A percentile compares a stretch with the other conserved stretches of the same genome.
Conservation (phyloP, 2,329 filamentous ascomycete genomes). For the Trichophyton rubrum region DNA sequence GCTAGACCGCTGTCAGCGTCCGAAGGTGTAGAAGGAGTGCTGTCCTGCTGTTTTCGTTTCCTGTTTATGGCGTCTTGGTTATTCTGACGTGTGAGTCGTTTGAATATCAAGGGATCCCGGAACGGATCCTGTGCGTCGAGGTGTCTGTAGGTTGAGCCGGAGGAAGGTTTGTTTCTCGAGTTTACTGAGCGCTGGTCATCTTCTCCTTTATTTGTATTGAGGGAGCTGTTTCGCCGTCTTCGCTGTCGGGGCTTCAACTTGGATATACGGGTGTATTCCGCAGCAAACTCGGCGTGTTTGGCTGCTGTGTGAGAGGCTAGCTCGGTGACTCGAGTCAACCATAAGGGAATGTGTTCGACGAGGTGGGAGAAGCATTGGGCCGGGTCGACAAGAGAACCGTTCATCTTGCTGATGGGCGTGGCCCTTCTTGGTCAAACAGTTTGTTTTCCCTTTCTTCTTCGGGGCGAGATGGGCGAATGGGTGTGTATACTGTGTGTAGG, state of each 20-base stretch:
- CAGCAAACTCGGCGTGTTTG: slow-evolving; percentile 32
- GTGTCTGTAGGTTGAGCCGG: background rate
- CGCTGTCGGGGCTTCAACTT: slow-evolving; percentile 19
- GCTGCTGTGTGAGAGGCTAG: slow-evolving; percentile 29
- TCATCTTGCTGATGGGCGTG: background rate
- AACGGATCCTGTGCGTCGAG: slow-evolving; percentile 1
- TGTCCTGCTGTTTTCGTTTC: slow-evolving; percentile 20
- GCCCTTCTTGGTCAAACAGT: background rate
- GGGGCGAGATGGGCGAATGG: background rate
- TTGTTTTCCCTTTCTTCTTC: background rate
- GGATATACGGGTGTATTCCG: slow-evolving; percentile 30
- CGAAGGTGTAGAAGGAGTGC: background rate
- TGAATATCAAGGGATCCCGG: slow-evolving; percentile 6
- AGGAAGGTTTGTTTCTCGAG: slow-evolving; percentile 3
- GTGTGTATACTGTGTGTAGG: no score
- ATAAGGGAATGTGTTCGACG: slow-evolving; percentile 33
- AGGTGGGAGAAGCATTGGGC: slow-evolving; percentile 35
- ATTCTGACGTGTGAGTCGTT: slow-evolving; percentile 8
- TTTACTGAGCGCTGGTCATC: slow-evolving; percentile 10
- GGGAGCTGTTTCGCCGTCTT: slow-evolving; percentile 30
- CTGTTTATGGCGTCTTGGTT: slow-evolving; percentile 17
- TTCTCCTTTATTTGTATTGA: slow-evolving; percentile 30
- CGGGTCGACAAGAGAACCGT: slow-evolving; percentile 26
- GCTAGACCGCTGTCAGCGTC: slow-evolving; percentile 23
- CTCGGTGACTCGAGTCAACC: slow-evolving; percentile 32